Evolutionary conservation across 805 yeast species (phyloP).

Genomic region (Sugiyamaella chiloensis): DNA sequence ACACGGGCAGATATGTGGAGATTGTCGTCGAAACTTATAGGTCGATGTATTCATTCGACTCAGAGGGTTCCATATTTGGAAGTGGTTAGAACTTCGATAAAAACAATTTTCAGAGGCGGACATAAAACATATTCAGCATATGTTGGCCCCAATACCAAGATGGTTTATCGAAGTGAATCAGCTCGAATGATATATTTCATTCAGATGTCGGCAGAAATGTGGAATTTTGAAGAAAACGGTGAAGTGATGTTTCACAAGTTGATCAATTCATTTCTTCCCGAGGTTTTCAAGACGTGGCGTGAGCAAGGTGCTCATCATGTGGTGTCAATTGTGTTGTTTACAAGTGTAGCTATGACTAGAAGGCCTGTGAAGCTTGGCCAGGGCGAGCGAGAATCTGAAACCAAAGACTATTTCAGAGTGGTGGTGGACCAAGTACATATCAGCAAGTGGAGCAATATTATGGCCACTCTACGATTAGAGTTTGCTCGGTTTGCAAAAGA

Average conservation of each 20-base stretch:
- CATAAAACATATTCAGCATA: slow-evolving; percentile 70
- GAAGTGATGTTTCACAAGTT: slow-evolving; percentile 90
- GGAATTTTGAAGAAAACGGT: slow-evolving; percentile 97
- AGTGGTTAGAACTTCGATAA: slow-evolving; percentile 63
- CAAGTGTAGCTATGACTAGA: slow-evolving; percentile 59
- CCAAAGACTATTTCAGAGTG: slow-evolving; percentile 81
- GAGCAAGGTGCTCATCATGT: slow-evolving; percentile 84
- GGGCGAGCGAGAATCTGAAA: slow-evolving; percentile 67
- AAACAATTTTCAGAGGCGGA: slow-evolving; percentile 64
- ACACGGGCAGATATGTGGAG: slow-evolving; percentile 95
- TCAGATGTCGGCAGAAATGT: slow-evolving; percentile 93
- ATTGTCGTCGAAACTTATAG: slow-evolving; percentile 57
- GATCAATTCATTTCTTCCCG: slow-evolving; percentile 88
- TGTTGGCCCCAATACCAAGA: slow-evolving; percentile 65
- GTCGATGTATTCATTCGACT: slow-evolving; percentile 61
- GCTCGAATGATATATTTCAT: slow-evolving; percentile 79
- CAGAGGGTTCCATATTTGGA: slow-evolving; percentile 62
- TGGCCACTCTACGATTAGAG: slow-evolving; percentile 81
- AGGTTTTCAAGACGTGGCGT: slow-evolving; percentile 83
- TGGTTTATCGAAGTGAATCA: slow-evolving; percentile 88
- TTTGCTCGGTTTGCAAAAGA: slow-evolving; percentile 79
- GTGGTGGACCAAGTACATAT: slow-evolving; percentile 94
- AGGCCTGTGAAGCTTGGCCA: slow-evolving; percentile 41
- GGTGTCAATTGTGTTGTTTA: slow-evolving; percentile 83
- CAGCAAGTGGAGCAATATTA: slow-evolving; percentile 84